These are phyloP conservation scores for Eimeria acervulina DNA, from an alignment of 169 alveolate genomes.

Conservation along the genomic window DNA sequence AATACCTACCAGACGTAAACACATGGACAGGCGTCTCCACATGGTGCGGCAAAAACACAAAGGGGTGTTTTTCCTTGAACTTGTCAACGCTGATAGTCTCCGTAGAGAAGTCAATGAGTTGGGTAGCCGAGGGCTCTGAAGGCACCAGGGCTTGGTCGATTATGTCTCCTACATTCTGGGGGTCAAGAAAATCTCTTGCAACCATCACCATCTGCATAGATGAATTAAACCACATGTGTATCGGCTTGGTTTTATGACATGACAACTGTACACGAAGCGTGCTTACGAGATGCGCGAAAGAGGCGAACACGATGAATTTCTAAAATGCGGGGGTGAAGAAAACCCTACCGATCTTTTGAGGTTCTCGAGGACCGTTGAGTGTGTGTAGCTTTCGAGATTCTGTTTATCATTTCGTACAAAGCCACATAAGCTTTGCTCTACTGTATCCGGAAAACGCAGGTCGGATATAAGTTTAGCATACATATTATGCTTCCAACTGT, in stretches of 20 bases:
- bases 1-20: slow-evolving; percentile 37
- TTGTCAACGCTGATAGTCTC: slow-evolving; percentile 16
- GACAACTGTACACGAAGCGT: neutral
- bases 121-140: slow-evolving; percentile 26
- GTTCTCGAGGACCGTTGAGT: slow-evolving; percentile 28
- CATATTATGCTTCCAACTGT: slow-evolving; percentile 53
- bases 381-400: slow-evolving; percentile 26
- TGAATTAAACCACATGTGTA: neutral
- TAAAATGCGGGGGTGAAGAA: neutral
- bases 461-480: slow-evolving; percentile 53
- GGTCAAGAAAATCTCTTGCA: slow-evolving; percentile 10
- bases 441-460: slow-evolving; percentile 40
- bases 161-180: slow-evolving; percentile 29
- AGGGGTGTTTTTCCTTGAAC: slow-evolving; percentile 27
- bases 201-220: slow-evolving; percentile 25
- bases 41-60: slow-evolving; percentile 19
- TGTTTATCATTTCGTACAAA: neutral
- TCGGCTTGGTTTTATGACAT: neutral
- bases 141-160: slow-evolving; percentile 68
- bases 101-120: slow-evolving; percentile 51
- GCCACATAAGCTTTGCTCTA: slow-evolving; percentile 10
- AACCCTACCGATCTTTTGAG: slow-evolving; percentile 36
- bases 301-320: neutral
- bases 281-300: neutral
- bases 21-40: slow-evolving; percentile 46